phyloP scores from a whole-genome alignment of 306 rosid genomes.

The Pueraria montana region DNA sequence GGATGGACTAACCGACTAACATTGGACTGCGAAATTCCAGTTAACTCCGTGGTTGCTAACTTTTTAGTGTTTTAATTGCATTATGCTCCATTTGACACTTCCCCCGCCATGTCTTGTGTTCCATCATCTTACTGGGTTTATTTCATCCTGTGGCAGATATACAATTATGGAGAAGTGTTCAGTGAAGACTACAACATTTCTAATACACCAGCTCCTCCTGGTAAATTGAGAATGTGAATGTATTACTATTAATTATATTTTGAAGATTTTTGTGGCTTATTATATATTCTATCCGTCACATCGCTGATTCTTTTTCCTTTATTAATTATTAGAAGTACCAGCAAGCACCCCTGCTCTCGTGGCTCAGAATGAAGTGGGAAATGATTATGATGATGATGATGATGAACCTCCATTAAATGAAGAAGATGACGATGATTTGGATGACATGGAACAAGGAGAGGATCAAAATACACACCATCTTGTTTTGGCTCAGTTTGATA shows the following conservation, averaged over 20 bases:
- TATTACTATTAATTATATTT: constrained; percentile 42
- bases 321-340: constrained; percentile 66
- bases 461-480: constrained; percentile 86
- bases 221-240: constrained; percentile 55
- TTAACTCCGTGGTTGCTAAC: neutral
- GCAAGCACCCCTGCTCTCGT: constrained; percentile 84
- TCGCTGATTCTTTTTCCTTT: constrained; percentile 23
- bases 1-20: constrained; percentile 7
- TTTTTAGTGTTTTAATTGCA: constrained; percentile 5
- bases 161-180: constrained; percentile 79
- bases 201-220: constrained; percentile 93
- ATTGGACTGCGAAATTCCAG: constrained; percentile 11
- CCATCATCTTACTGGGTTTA: constrained; percentile 38
- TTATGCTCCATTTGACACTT: constrained; percentile 26
- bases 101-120: constrained; percentile 36
- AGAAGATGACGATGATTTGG: constrained; percentile 95
- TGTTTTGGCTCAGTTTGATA: constrained; percentile 98
- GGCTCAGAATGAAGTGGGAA: constrained; percentile 71
- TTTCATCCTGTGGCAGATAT: constrained; percentile 67
- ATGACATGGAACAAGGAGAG: constrained; percentile 91
- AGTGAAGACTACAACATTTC: constrained; percentile 96
- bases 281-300: neutral
- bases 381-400: constrained; percentile 85
- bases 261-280: constrained; percentile 23
- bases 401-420: constrained; percentile 95